These are phyloP conservation scores for Crucibulum parvulum DNA, from an alignment of 1,284 basidiomycete species.

Conservation along the genomic window DNA sequence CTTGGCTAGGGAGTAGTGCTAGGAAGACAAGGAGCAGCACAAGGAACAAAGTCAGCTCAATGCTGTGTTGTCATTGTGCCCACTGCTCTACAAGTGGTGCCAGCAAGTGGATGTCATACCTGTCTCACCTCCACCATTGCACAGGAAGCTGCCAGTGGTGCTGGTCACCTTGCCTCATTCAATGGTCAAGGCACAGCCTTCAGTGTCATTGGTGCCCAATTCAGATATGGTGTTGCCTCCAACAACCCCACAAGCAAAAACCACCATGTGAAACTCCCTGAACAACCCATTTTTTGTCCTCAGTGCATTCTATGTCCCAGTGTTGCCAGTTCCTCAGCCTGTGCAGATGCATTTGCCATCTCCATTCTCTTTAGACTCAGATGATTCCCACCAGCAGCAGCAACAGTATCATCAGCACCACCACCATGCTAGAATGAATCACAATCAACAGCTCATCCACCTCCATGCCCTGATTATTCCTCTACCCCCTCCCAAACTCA, in stretches of 20 bases:
- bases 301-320: no score
- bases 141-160: constrained; percentile 31
- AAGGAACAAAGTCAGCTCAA: constrained; percentile 6
- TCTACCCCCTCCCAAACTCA: no score
- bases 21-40: constrained; percentile 5
- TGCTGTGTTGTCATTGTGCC: constrained; percentile 13
- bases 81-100: constrained; percentile 37
- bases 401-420: no score
- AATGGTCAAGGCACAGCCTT: not conserved
- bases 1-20: constrained; percentile 43
- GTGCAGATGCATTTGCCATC: no score
- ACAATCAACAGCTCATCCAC: no score
- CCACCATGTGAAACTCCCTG: constrained; percentile 43
- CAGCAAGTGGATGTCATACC: constrained; percentile 33
- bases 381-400: no score
- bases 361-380: no score
- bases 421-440: no score
- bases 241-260: constrained; percentile 32
- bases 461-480: no score
- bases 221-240: no score
- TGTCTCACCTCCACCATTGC: constrained; percentile 50
- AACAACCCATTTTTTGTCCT: constrained; percentile 44
- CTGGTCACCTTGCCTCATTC: constrained; percentile 2
- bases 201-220: constrained; percentile 25
- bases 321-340: no score